Evolutionary conservation across 1,284 basidiomycete species (phyloP).

Genomic region (Heterobasidion irregulare): DNA sequence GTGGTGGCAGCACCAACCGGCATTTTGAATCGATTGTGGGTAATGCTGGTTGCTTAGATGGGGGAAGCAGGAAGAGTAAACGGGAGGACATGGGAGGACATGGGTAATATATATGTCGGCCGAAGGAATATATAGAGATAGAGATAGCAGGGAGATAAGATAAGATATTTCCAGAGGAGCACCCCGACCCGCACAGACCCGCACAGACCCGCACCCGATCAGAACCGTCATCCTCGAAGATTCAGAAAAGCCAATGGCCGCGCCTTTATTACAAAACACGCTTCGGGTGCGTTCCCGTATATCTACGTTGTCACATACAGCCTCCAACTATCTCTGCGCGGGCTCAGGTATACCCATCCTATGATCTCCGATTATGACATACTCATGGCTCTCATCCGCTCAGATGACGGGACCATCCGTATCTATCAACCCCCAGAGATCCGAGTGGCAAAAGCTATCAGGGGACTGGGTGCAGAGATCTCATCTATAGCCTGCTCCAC

Average conservation of each 20-base stretch:
- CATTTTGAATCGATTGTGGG: slow-evolving; percentile 8
- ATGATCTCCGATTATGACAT: neutral
- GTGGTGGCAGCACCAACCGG: slow-evolving; percentile 23
- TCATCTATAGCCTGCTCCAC: slow-evolving; percentile 47
- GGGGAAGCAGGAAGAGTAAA: neutral
- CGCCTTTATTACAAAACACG: slow-evolving; percentile 2
- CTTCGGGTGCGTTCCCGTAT: slow-evolving; percentile 10
- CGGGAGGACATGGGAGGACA: neutral
- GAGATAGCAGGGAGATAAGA: neutral
- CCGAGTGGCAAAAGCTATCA: slow-evolving; percentile 57
- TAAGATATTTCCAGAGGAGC: neutral
- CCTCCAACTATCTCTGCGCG: slow-evolving; percentile 3
- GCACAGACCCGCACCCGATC: no score
- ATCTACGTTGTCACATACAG: slow-evolving; percentile 7
- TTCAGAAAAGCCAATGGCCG: neutral
- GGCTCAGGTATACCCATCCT: slow-evolving; percentile 10
- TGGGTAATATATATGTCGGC: neutral
- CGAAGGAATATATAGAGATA: neutral
- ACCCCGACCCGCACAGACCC: no score
- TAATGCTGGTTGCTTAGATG: neutral
- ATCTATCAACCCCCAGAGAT: slow-evolving; percentile 51
- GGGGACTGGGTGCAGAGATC: slow-evolving; percentile 46
- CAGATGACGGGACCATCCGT: slow-evolving; percentile 66
- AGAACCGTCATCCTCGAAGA: no score
- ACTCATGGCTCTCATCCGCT: slow-evolving; percentile 2